These are phyloP conservation scores for Colletotrichum orchidophilum DNA, from an alignment of 2,329 filamentous ascomycete species.

Conservation along the genomic window DNA sequence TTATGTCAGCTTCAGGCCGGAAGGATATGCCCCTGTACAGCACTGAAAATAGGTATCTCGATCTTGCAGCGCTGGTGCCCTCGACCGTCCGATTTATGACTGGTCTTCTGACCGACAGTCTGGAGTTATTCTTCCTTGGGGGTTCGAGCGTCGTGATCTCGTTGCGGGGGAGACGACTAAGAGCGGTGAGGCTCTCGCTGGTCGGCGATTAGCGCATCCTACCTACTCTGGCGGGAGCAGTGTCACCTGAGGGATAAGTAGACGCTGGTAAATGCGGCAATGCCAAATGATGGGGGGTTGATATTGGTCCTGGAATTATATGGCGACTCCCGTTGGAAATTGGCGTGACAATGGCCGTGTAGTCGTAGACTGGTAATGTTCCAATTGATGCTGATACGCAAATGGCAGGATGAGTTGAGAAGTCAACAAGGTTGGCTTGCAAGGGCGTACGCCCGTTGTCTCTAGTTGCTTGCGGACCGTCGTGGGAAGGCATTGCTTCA, in stretches of 20 bases:
- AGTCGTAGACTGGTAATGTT: not conserved
- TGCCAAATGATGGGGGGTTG: not conserved
- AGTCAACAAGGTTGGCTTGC: not conserved
- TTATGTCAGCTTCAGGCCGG: not conserved
- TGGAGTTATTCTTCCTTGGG: not conserved
- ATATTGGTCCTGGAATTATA: constrained; percentile 18
- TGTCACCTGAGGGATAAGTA: constrained; percentile 29
- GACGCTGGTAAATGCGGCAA: constrained; percentile 18
- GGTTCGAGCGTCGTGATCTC: constrained; percentile 3
- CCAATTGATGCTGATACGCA: not conserved
- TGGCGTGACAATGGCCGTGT: constrained; percentile 15
- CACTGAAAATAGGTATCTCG: not conserved
- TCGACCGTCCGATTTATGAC: not conserved
- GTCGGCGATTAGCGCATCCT: constrained; percentile 27
- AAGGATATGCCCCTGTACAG: not conserved
- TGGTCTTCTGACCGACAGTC: constrained; percentile 24
- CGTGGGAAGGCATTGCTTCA: constrained; percentile 2
- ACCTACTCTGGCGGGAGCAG: constrained; percentile 9
- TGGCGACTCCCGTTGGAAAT: constrained; percentile 16
- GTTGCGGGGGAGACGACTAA: constrained; percentile 19
- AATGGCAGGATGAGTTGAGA: not conserved
- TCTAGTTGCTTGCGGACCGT: constrained; percentile 1
- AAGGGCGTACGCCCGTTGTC: constrained; percentile 12
- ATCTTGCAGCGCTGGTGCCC: not conserved
- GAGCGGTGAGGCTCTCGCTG: constrained; percentile 31